Evolutionary conservation across 73 alveolate genomes (phyloP).

Genomic region (Uronychia setigera): DNA sequence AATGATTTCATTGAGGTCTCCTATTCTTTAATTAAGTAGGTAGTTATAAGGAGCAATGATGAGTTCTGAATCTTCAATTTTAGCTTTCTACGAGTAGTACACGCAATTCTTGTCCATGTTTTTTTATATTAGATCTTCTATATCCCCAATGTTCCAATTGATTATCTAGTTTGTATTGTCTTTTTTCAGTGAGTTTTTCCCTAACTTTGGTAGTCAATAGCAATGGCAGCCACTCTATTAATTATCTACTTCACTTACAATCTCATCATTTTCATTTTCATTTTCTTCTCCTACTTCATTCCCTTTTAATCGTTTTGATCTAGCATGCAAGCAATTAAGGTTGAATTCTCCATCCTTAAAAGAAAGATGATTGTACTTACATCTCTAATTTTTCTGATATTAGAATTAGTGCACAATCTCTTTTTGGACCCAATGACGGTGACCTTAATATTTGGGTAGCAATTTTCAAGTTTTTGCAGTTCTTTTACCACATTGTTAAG

Average conservation of each 20-base stretch:
- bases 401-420: background rate
- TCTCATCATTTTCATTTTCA: background rate
- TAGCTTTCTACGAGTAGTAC: background rate
- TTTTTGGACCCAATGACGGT: background rate
- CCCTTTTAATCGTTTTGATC: background rate
- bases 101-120: background rate
- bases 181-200: background rate
- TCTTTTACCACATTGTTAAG: constrained; percentile 8
- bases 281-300: background rate
- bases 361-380: no score
- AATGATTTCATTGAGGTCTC: background rate
- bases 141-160: background rate
- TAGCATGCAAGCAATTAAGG: background rate
- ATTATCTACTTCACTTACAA: background rate
- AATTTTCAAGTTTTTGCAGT: background rate
- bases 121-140: background rate
- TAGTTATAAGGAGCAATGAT: constrained; percentile 4
- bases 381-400: no score
- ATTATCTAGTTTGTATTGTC: background rate
- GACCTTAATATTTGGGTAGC: background rate
- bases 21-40: constrained; percentile 1
- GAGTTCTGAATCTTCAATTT: background rate
- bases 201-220: background rate
- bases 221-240: background rate
- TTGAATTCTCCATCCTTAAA: background rate